phyloP scores from a whole-genome alignment of 495 filamentous ascomycete species.

The Penicillium cataractarum region DNA sequence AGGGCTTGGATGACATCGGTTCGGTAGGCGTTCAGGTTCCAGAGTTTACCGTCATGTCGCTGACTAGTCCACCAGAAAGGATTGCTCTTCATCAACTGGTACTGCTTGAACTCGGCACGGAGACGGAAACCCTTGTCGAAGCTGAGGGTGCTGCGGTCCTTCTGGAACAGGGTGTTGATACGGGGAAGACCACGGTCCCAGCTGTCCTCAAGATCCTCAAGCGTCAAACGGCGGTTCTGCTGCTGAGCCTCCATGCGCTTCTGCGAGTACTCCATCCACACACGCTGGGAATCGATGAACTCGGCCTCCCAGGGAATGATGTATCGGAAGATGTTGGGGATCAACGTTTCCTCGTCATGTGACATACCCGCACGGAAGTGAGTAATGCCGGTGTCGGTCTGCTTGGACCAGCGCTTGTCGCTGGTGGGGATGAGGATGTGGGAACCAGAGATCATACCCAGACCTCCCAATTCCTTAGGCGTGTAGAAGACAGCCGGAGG shows the following conservation, averaged over 20 bases:
- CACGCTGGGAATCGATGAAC: slow-evolving; percentile 97
- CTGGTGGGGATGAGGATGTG: slow-evolving; percentile 98
- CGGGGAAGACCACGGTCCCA: slow-evolving; percentile 98
- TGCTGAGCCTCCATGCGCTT: slow-evolving; percentile 97
- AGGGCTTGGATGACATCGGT: slow-evolving; percentile 98
- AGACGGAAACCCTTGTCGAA: slow-evolving; percentile 99
- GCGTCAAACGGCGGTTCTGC: slow-evolving; percentile 90
- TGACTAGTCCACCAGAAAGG: slow-evolving; percentile 99
- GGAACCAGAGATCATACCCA: slow-evolving; percentile 98
- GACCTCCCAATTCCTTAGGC: slow-evolving; percentile 94
- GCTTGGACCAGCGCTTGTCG: slow-evolving; percentile 97
- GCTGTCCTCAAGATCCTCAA: slow-evolving; percentile 98
- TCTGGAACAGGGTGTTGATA: slow-evolving; percentile 99
- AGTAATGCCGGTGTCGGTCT: slow-evolving; percentile 96
- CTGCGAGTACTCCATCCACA: slow-evolving; percentile 99
- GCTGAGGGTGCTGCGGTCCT: slow-evolving; percentile 94
- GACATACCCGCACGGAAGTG: slow-evolving; percentile 99
- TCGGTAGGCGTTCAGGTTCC: slow-evolving; percentile 97
- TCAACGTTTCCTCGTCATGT: slow-evolving; percentile 95
- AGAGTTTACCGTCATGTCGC: slow-evolving; percentile 96
- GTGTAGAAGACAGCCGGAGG: slow-evolving; percentile 99
- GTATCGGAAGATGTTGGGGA: slow-evolving; percentile 99
- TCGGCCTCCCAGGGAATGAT: slow-evolving; percentile 99
- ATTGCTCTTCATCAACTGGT: slow-evolving; percentile 99
- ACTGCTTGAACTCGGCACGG: slow-evolving; percentile 96